Conservation (phyloP, 2,329 filamentous ascomycete species). For the Aspergillus sp. region DNA sequence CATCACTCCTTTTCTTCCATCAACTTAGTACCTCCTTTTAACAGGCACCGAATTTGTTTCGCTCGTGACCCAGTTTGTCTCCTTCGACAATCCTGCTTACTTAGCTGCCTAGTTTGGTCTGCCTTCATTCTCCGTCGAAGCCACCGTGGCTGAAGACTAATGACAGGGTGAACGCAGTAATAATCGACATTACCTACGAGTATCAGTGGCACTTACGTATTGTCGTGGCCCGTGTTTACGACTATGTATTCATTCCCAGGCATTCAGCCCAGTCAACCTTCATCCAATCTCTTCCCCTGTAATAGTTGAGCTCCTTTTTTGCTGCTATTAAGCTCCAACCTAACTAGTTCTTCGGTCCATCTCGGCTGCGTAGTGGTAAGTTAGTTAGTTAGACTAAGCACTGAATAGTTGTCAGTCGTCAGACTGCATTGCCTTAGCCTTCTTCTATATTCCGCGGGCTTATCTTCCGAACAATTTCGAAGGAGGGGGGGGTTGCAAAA, state of each 20-base stretch:
- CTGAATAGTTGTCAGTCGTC: not conserved
- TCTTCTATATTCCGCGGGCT: not conserved
- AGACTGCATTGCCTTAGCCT: not conserved
- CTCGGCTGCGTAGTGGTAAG: not conserved
- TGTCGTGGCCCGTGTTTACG: not conserved
- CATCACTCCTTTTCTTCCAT: not conserved
- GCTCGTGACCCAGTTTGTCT: not conserved
- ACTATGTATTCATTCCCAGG: not conserved
- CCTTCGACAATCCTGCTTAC: slow-evolving; percentile 2
- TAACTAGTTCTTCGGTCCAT: not conserved
- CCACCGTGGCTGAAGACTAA: slow-evolving; percentile 23
- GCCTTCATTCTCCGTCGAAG: slow-evolving; percentile 17
- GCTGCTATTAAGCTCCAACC: not conserved
- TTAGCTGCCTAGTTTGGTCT: slow-evolving; percentile 14
- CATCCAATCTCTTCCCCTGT: not conserved
- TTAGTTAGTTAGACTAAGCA: not conserved
- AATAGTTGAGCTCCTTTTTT: not conserved
- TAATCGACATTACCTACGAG: not conserved
- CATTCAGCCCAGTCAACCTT: not conserved
- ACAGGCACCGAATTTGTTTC: not conserved
- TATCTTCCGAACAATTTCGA: not conserved
- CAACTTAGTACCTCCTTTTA: not conserved
- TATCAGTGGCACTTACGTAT: not conserved
- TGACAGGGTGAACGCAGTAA: not conserved
- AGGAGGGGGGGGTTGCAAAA: too few species aligned